These are phyloP conservation scores for Fimicolochytrium jonesii DNA, from an alignment of 192 early-diverging fungal genomes.

Conservation along the genomic window DNA sequence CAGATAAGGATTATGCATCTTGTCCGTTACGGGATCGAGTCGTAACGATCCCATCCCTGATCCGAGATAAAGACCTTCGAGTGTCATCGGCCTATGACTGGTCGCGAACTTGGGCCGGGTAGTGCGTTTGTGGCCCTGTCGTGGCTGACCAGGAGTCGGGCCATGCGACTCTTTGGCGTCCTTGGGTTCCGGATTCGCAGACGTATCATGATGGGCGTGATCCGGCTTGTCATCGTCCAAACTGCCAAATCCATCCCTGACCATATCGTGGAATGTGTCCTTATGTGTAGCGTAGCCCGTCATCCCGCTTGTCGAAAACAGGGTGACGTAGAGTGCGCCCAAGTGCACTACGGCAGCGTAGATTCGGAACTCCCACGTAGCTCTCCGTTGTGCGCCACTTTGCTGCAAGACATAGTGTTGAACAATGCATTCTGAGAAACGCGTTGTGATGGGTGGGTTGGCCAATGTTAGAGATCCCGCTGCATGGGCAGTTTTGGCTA, in stretches of 20 bases:
- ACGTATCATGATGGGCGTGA: not conserved
- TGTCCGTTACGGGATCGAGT: not conserved
- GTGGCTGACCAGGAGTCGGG: not conserved
- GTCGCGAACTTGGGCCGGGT: not conserved
- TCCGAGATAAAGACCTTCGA: constrained; percentile 9
- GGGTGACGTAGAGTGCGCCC: not conserved
- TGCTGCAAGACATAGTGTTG: constrained; percentile 11
- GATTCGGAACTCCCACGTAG: constrained; percentile 8
- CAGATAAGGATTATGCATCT: constrained; percentile 10
- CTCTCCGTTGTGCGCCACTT: not conserved
- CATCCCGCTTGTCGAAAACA: constrained; percentile 13
- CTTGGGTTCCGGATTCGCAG: not conserved
- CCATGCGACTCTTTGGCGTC: not conserved
- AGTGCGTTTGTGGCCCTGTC: not conserved
- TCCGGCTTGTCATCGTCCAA: not conserved
- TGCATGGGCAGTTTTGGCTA: not conserved
- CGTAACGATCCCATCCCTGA: not conserved
- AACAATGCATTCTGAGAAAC: not conserved
- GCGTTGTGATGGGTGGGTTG: not conserved
- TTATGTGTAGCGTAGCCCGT: not conserved
- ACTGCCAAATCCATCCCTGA: not conserved
- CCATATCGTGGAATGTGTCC: constrained; percentile 10
- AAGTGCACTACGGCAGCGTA: not conserved
- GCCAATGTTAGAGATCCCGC: not conserved
- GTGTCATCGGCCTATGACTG: constrained; percentile 3